Conservation (phyloP, 2,329 filamentous ascomycete genomes). For the Cadophora gregata region DNA sequence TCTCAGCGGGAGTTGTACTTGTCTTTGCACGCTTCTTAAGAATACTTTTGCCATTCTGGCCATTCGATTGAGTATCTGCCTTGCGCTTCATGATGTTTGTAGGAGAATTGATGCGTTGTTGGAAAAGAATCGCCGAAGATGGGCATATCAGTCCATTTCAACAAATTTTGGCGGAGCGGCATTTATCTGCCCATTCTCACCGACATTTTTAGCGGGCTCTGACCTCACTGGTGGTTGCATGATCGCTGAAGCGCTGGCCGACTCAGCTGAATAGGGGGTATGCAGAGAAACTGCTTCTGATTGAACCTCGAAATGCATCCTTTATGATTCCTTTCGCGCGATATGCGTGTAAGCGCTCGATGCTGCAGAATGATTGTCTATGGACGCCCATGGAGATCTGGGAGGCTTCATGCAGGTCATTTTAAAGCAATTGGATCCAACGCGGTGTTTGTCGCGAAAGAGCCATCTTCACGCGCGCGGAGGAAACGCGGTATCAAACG, state of each 20-base stretch:
- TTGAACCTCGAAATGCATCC: constrained; percentile 20
- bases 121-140: constrained; percentile 20
- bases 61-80: constrained; percentile 53
- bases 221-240: constrained; percentile 28
- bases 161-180: constrained; percentile 26
- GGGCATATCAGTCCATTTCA: constrained; percentile 32
- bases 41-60: constrained; percentile 48
- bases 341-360: constrained; percentile 39
- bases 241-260: constrained; percentile 35
- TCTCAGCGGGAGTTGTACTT: constrained; percentile 43
- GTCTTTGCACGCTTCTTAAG: constrained; percentile 59
- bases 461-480: constrained; percentile 9
- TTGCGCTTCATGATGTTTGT: constrained; percentile 63
- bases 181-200: constrained; percentile 21
- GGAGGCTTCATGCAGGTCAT: constrained; percentile 12
- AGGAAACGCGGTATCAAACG: constrained; percentile 6
- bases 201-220: constrained; percentile 13
- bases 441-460: not conserved
- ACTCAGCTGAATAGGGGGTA: constrained; percentile 31
- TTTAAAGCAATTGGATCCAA: constrained; percentile 1
- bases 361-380: constrained; percentile 18
- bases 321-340: constrained; percentile 31
- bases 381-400: constrained; percentile 2
- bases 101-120: constrained; percentile 21
- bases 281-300: constrained; percentile 25